These are phyloP conservation scores for Penicillium paxilli DNA, from an alignment of 495 filamentous ascomycete genomes.

Conservation along the genomic window DNA sequence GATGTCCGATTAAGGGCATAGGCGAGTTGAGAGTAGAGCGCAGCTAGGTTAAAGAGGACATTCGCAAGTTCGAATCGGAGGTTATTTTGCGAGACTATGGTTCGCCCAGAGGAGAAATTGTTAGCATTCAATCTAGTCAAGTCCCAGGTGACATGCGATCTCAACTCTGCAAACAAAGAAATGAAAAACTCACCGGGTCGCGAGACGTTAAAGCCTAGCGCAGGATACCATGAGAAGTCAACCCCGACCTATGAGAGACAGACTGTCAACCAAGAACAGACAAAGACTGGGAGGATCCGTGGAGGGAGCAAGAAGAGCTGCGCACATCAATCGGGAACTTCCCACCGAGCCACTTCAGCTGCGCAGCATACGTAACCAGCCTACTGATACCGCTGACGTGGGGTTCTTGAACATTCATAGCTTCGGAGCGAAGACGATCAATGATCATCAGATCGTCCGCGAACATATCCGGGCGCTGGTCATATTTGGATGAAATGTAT, in stretches of 20 bases:
- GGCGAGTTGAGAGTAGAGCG: conserved; percentile 90
- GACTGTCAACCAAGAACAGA: neutral
- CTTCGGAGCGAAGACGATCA: conserved; percentile 77
- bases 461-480: conserved; percentile 99
- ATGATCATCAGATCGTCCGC: conserved; percentile 83
- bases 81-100: conserved; percentile 77
- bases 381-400: conserved; percentile 88
- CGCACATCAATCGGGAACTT: conserved; percentile 96
- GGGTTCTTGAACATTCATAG: conserved; percentile 82
- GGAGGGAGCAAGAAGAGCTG: conserved; percentile 10
- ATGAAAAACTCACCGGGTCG: conserved; percentile 54
- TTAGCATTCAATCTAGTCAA: neutral
- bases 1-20: conserved; percentile 78
- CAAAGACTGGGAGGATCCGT: neutral
- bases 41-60: conserved; percentile 87
- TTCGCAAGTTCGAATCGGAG: conserved; percentile 95
- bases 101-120: neutral
- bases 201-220: conserved; percentile 85
- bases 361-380: conserved; percentile 84
- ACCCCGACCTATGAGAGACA: conserved; percentile 69
- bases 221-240: conserved; percentile 94
- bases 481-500: conserved; percentile 98
- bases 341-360: conserved; percentile 89
- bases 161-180: neutral
- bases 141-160: neutral